Base-by-base conservation (phyloP, 2,329 filamentous ascomycete species). In the Scedosporium apiospermum region DNA sequence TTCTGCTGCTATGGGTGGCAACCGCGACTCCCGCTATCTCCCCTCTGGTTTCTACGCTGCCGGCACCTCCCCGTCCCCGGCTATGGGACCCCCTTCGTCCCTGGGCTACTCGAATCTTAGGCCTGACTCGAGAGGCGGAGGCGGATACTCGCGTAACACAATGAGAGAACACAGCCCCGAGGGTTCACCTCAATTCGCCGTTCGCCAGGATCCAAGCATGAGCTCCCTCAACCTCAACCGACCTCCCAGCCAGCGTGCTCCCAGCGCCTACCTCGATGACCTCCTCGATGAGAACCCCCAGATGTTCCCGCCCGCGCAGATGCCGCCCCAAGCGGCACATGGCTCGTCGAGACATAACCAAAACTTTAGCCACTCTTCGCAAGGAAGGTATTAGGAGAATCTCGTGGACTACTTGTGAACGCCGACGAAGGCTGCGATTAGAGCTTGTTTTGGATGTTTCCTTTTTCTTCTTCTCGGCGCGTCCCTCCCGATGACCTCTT, bases 41-140 rank as follows among this genome's bases (percentile, higher is more conserved):
- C 93, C 93, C 16, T 88, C 93, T 3, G 93, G 93, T 1, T 97
- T 96, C 77, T 98, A 98, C 71, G 88, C 91, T 38, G 83, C 90
- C 4, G 84, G 88, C 23, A 81, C 80, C 38, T 62, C 64, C 6
- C 81, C 80, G 10, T 78, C 82, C 53, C 74, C 72, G 62, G 78
- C 74, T 12, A 75, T 76, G 61, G 76, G 76, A 66, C 77, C 80
- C 63, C 76, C 74, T 55, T 80, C 81, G 65, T 80, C 82, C 14
- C 86, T 88, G 66, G 85, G 81, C 66, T 71, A 88, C 71, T 81
- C 83, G 26, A 88, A 84, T 67, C 74, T 88, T 63, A 80, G 82
- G 10, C 81, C 85, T 0, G 84, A 86, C 44, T 82, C 84, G 21
- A 78, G 77, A 18, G 34, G 34, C 30, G 82, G 81, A 55, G 79